Percentiles rank a stretch among this genome's conserved stretches.
Conservation (phyloP, 129 eudicot genomes). For the Pittosporum tobira region DNA sequence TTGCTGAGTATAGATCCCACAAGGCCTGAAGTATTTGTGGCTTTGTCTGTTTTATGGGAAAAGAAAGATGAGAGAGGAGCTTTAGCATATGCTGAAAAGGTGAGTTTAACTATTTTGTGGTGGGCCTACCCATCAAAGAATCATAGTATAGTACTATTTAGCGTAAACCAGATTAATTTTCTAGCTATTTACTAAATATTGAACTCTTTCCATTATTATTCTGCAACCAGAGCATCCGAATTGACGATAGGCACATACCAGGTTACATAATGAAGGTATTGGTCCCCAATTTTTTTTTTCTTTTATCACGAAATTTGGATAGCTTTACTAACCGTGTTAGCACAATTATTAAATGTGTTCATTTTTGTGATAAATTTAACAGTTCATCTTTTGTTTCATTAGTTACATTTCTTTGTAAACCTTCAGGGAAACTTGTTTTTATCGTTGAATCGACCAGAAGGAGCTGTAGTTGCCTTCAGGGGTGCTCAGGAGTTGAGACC, state of each 20-base stretch:
- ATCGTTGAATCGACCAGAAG: slow-evolving; percentile 89
- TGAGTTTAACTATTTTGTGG: slow-evolving; percentile 17
- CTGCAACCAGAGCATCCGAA: slow-evolving; percentile 69
- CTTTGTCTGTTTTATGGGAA: slow-evolving; percentile 87
- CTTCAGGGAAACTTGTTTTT: slow-evolving; percentile 79
- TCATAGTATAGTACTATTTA: neutral
- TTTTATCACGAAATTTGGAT: neutral
- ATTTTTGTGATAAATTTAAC: too few relatives aligned
- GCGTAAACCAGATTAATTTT: neutral
- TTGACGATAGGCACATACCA: slow-evolving; percentile 87
- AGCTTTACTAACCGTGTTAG: neutral
- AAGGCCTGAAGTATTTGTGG: slow-evolving; percentile 93
- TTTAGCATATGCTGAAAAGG: slow-evolving; percentile 77
- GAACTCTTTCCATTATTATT: slow-evolving; percentile 16
- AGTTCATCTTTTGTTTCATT: slow-evolving; percentile 11
- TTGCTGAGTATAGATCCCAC: slow-evolving; percentile 72
- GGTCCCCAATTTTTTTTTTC: neutral
- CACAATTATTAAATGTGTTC: neutral
- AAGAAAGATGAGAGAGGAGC: slow-evolving; percentile 96
- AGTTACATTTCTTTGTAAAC: slow-evolving; percentile 1
- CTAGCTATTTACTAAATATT: slow-evolving; percentile 4
- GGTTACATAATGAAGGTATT: slow-evolving; percentile 90
- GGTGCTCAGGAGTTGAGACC: slow-evolving; percentile 84
- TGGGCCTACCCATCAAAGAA: neutral
- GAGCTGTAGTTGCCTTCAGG: slow-evolving; percentile 72